Evolutionary conservation across 441 rosid species (phyloP), one percentile per base, ranked within the genome.

Genomic region (Erodium texanum): DNA sequence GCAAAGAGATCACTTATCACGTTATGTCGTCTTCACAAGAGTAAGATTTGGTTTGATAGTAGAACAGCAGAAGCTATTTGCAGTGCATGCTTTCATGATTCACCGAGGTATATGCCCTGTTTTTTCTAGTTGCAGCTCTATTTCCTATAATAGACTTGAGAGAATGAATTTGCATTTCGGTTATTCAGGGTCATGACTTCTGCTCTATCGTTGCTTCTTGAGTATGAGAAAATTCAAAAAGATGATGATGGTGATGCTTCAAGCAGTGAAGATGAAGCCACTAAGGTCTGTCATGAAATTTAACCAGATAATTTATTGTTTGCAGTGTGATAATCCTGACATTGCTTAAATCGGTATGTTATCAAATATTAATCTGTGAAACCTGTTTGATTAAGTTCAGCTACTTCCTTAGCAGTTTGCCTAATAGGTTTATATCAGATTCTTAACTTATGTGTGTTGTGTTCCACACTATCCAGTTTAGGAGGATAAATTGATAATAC

Each of bases 11-110:
- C 94, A 0, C 94, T 94, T 66, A 70, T 81, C 64, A 85, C 89
- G 0, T 75, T 92, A 7, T 87, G 97, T 34, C 94, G 84, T 70
- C 90, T 92, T 75, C 98, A 86, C 65, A 75, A 89, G 66, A 88
- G 84, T 77, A 89, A 86, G 81, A 85, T 88, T 23, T 92, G 99
- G 99, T 82, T 84, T 74, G 97, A 93, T 75, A 88, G 89, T 69
- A 88, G 96, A 80, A 88, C 94, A 11, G 88, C 97, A 27, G 85
- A 92, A 83, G 92, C 97, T 1, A 85, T 93, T 75, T 93, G 98
- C 76, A 81, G 62, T 71, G 96, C 96, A 0, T 91, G 97, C 74
- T 91, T 91, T 73, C 97, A 93, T 80, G 70, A 90, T 23, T 85
- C 96, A 38, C 81, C 97, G 38, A 82, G 96, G 98, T 89, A 74